Percentiles rank a stretch among this genome's conserved stretches.
Conservation (phyloP, 202 grass and related monocot genomes). For the Panicum hallii region DNA sequence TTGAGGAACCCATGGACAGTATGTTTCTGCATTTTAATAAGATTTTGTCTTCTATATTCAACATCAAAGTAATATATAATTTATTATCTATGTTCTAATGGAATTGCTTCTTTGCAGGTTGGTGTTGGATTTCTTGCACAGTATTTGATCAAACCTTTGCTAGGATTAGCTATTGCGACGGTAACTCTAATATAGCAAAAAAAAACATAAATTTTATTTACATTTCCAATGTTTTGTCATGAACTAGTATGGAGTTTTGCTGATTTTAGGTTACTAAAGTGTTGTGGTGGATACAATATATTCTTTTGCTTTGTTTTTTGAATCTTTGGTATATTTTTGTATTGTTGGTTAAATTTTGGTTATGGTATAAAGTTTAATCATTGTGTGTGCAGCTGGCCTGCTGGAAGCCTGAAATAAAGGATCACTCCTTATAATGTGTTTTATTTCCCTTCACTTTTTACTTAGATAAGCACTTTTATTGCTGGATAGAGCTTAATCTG, state of each 20-base stretch:
- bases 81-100: conserved; percentile 41
- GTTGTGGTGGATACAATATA: conserved; percentile 6
- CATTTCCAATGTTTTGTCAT: conserved; percentile 1
- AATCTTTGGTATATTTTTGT: conserved; percentile 20
- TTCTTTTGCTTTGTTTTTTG: conserved; percentile 1
- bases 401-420: conserved; percentile 5
- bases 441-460: conserved; percentile 7
- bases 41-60: conserved; percentile 1
- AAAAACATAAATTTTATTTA: conserved; percentile 15
- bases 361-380: conserved; percentile 35
- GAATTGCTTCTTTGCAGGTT: conserved; percentile 72
- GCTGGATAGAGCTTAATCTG: not conserved
- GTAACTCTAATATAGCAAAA: conserved; percentile 57
- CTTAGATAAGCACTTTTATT: not conserved
- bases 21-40: conserved; percentile 47
- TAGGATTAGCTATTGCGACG: conserved; percentile 78
- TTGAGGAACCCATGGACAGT: conserved; percentile 98
- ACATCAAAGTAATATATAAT: conserved; percentile 14
- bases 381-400: not conserved
- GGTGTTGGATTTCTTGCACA: conserved; percentile 93
- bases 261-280: conserved; percentile 24
- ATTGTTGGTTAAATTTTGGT: conserved; percentile 28
- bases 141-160: conserved; percentile 86
- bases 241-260: conserved; percentile 13
- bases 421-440: not conserved